phyloP scores from a whole-genome alignment of 1,139 yeast genomes.

The Taphrina confusa region DNA sequence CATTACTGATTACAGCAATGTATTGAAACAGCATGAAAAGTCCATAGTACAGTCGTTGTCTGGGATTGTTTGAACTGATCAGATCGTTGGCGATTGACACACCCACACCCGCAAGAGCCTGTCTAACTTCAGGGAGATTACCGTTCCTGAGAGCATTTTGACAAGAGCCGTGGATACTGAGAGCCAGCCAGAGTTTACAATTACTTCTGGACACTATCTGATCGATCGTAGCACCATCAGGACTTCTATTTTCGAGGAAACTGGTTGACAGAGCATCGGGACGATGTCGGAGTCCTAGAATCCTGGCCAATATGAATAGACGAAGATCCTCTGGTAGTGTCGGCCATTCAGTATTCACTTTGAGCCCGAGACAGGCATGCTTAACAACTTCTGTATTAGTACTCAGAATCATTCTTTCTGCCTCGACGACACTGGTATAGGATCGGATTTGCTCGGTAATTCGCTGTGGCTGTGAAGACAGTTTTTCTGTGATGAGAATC shows the following conservation, averaged over 20 bases:
- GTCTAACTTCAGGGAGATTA: background rate
- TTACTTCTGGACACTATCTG: conserved; percentile 1
- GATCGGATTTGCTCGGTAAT: background rate
- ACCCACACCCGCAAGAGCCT: background rate
- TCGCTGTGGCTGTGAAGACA: background rate
- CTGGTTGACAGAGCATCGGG: background rate
- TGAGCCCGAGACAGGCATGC: conserved; percentile 3
- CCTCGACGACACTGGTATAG: background rate
- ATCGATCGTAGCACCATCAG: background rate
- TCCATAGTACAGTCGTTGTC: conserved; percentile 7
- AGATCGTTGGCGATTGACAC: background rate
- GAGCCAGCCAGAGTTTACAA: background rate
- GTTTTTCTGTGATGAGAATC: background rate
- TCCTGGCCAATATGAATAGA: background rate
- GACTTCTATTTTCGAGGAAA: background rate
- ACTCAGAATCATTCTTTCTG: background rate
- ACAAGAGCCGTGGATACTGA: conserved; percentile 1
- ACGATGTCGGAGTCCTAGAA: background rate
- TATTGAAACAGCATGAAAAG: conserved; percentile 9
- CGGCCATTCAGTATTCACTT: conserved; percentile 10
- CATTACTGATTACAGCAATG: conserved; percentile 19
- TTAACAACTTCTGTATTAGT: conserved; percentile 5
- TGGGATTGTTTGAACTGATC: background rate
- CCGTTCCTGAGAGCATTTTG: background rate
- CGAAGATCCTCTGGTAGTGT: conserved; percentile 7